Evolutionary conservation across 148 eudicot species (phyloP), one percentile per base, ranked within the genome.

Genomic region (Dysphania ambrosioides): DNA sequence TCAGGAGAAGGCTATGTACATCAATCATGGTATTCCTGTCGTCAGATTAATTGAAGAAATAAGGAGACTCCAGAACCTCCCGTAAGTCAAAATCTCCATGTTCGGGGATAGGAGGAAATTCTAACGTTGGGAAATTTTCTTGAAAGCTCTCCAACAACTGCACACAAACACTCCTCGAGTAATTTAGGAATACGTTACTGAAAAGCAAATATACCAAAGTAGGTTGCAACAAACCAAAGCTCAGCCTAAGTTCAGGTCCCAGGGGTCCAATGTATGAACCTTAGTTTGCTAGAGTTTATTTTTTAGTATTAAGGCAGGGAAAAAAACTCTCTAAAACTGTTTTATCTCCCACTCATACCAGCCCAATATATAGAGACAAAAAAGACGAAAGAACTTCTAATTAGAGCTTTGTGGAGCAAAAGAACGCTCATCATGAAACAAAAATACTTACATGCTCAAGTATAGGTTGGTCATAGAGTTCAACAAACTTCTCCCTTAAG

Each of bases 401-500:
- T n/a, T 21, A 47, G 16, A 47, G 4, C 19, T 47, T 47, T 19
- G 4, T 16, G 53, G 53, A 47, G 21, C 53, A 47, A 24, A 27
- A 57, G 61, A 29, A 29, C 27, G 24, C 60, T 21, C 60, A 57
- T 23, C 61, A 57, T 57, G n/a, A n/a, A n/a, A 41, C 40, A 59
- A 53, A 47, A 60, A 78, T 38, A 82, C 98, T 88, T 79, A 94
- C 98, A 83, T 90, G 81, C 76, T 96, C 99, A 69, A 96, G 82
- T 67, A 96, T 85, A 38, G 99, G 97, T 64, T 83, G 86, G 57
- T 90, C 94, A 56, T 96, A 96, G 58, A 96, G 97, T 68, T 90
- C 97, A 71, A 95, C 97, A 77, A 96, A 96, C 77, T 96, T 92
- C 83, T 90, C 97, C 66, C 99, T 81, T 23, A 92, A 83, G 66